Evolutionary conservation across 352 stramenopile species (phyloP).

Genomic region (Pythium sp.): DNA sequence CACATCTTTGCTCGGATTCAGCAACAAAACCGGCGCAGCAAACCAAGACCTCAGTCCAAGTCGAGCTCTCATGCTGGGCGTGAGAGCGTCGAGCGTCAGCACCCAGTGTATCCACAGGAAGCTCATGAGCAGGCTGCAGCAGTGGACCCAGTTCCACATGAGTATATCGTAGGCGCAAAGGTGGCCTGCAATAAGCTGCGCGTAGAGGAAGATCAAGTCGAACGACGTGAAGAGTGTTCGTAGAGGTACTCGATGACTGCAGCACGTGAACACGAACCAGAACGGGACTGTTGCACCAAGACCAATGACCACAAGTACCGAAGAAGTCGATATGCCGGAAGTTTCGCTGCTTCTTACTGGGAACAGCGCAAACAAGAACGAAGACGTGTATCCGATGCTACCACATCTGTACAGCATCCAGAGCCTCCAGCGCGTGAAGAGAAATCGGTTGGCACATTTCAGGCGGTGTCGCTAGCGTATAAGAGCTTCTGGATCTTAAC

Average conservation of each 20-base stretch:
- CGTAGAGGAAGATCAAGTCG: constrained; percentile 16
- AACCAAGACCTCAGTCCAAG: not conserved
- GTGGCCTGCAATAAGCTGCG: not conserved
- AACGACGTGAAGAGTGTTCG: constrained; percentile 15
- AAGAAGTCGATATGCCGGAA: not conserved
- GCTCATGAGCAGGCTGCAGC: not conserved
- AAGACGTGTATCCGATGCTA: not conserved
- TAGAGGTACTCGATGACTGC: constrained; percentile 3
- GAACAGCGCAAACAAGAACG: no score
- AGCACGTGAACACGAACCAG: not conserved
- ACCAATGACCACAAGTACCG: not conserved
- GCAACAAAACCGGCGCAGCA: not conserved
- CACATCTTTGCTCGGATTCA: not conserved
- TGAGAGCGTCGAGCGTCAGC: constrained; percentile 7
- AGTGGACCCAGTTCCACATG: not conserved
- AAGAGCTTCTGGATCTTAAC: not conserved
- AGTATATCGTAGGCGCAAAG: not conserved
- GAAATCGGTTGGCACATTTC: not conserved
- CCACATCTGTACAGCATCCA: not conserved
- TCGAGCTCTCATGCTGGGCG: not conserved
- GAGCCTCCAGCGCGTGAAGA: not conserved
- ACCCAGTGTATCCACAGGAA: constrained; percentile 9
- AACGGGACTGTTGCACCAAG: not conserved
- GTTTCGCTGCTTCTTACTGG: no score
- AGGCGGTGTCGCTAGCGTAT: not conserved